A percentile compares a stretch with the other conserved stretches of the same genome.
Conservation (phyloP, 1,284 basidiomycete genomes). For the Malassezia caprae region DNA sequence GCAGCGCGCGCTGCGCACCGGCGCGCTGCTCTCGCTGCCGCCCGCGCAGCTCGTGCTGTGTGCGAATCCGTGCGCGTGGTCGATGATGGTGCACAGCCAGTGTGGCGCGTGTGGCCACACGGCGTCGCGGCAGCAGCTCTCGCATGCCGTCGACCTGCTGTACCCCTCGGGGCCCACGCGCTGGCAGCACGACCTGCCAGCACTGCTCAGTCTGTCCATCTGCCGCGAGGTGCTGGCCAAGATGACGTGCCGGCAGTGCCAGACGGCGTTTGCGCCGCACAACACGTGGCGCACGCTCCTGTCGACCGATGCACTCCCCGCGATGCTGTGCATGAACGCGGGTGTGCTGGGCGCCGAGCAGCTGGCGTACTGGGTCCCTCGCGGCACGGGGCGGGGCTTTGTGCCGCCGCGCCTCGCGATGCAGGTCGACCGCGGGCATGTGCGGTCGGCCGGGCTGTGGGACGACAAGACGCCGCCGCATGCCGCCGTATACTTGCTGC, state of each 20-base stretch:
- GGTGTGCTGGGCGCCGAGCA: slow-evolving; percentile 68
- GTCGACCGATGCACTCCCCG: slow-evolving; percentile 55
- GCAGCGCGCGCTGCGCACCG: slow-evolving; percentile 20
- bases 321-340: slow-evolving; percentile 78
- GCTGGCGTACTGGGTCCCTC: slow-evolving; percentile 66
- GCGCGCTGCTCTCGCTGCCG: neutral
- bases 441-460: slow-evolving; percentile 23
- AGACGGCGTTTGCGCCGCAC: slow-evolving; percentile 62
- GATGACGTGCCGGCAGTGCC: slow-evolving; percentile 70
- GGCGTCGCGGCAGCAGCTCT: slow-evolving; percentile 49
- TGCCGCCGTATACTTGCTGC: slow-evolving; percentile 52
- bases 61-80: slow-evolving; percentile 17
- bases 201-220: slow-evolving; percentile 66
- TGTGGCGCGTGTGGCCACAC: slow-evolving; percentile 71
- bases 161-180: slow-evolving; percentile 62
- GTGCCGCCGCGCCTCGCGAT: slow-evolving; percentile 42
- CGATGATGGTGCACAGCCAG: slow-evolving; percentile 51
- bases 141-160: slow-evolving; percentile 60
- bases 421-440: slow-evolving; percentile 24
- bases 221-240: slow-evolving; percentile 72
- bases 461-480: slow-evolving; percentile 12
- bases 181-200: slow-evolving; percentile 58
- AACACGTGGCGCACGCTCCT: slow-evolving; percentile 63
- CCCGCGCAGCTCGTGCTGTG: slow-evolving; percentile 1
- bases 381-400: slow-evolving; percentile 48